Evolutionary conservation across 441 rosid species (phyloP).

Genomic region (Cnidoscolus chayamansa): DNA sequence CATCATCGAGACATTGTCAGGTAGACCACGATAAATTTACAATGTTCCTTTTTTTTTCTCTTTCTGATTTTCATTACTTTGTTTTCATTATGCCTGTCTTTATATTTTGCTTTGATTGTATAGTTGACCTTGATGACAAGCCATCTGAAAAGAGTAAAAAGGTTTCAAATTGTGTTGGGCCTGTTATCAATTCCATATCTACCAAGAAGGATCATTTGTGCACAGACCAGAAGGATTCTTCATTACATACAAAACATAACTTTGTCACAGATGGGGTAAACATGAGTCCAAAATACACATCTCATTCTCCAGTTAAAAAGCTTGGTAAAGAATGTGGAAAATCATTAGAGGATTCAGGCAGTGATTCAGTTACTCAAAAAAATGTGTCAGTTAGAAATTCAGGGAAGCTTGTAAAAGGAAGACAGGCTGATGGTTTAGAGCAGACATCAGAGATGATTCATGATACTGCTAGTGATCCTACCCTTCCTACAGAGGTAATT

Average conservation of each 20-base stretch:
- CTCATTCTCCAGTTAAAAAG: conserved; percentile 38
- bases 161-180: conserved; percentile 39
- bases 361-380: conserved; percentile 36
- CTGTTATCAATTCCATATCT: conserved; percentile 35
- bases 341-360: conserved; percentile 31
- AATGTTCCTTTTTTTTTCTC: conserved; percentile 3
- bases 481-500: conserved; percentile 78
- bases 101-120: conserved; percentile 25
- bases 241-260: conserved; percentile 36
- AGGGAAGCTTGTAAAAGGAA: conserved; percentile 38
- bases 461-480: conserved; percentile 44
- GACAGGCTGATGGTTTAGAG: conserved; percentile 39
- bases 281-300: conserved; percentile 35
- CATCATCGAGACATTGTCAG: conserved; percentile 84
- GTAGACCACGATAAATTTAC: conserved; percentile 41
- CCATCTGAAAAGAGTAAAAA: conserved; percentile 49
- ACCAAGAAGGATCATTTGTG: conserved; percentile 40
- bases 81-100: conserved; percentile 18
- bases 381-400: conserved; percentile 25
- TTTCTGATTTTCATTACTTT: conserved; percentile 19
- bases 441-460: conserved; percentile 39
- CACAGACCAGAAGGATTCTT: conserved; percentile 46
- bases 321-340: conserved; percentile 42
- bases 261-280: conserved; percentile 36
- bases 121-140: conserved; percentile 56